Conservation (phyloP, 108 stramenopile genomes). For the Cafeteria roenbergensis region DNA sequence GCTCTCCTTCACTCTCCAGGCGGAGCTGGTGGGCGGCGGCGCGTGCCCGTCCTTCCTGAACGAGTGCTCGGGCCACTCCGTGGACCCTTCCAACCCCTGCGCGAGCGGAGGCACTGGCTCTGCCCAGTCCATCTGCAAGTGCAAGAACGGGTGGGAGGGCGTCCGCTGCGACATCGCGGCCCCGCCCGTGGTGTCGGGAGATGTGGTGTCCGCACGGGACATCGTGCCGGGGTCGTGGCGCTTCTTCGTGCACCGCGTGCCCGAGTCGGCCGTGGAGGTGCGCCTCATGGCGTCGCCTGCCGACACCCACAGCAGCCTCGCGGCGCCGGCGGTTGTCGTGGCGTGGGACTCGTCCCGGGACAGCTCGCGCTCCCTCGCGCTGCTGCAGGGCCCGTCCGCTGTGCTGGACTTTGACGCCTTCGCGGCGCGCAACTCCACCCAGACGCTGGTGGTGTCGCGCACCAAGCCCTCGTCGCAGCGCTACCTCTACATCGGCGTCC, state of each 20-base stretch:
- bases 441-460: not conserved
- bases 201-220: not conserved
- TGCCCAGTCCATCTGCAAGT: not conserved
- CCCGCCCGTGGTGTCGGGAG: not conserved
- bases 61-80: not conserved
- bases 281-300: not conserved
- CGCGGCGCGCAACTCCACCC: not conserved
- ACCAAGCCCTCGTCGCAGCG: not conserved
- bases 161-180: not conserved
- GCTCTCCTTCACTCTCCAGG: not conserved
- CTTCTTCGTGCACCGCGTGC: not conserved
- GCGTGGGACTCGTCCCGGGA: not conserved
- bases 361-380: not conserved
- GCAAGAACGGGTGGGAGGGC: not conserved
- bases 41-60: constrained; percentile 3
- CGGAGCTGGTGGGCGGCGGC: not conserved
- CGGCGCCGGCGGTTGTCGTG: not conserved
- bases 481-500: not conserved
- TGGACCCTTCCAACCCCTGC: not conserved
- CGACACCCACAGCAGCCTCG: no score
- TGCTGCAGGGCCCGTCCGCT: not conserved
- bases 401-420: not conserved
- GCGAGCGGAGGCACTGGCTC: no score
- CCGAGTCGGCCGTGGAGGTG: not conserved
- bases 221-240: not conserved